Evolutionary conservation across 192 early-diverging fungal species (phyloP), one percentile per base, ranked within the genome.

Genomic region (Coemansia sp.): DNA sequence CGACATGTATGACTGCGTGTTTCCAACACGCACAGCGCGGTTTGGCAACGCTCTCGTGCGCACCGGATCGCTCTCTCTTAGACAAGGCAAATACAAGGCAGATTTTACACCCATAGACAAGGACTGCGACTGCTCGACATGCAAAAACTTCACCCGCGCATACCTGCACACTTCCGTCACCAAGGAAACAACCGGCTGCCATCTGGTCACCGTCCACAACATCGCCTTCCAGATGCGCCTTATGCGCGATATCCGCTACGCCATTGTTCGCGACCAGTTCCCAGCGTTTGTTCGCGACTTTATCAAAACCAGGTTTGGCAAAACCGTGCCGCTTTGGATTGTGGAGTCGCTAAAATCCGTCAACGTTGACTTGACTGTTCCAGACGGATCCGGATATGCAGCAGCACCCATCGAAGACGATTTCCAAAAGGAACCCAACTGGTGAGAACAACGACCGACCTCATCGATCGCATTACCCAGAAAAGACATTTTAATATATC

Each of bases 1-100:
- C 45, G 92, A 95, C 73, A 93, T 93, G 92, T 95, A 90, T 73
- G 93, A 95, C 69, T 95, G 93, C 76, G 93, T 95, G 26, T 95
- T 90, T 72, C 93, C 93, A 0, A 95, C 93, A 4, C 87, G 93
- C 48, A 95, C 93, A 21, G 93, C 93, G 6, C 89, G 93, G 38
- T 95, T 95, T 69, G 93, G 93, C 21, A 92, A 92, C 73, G 93
- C 93, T 12, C 79, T 95, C 49, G 91, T 90, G 39, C 78, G 88
- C 60, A 83, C 87, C 6, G 93, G 92, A 8, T 84, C 89, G 26
- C 68, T 95, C 39, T 72, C 83, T 15, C 76, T 95, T 60, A 87
- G 85, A 68, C 81, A 88, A 51, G 86, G 84, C 24, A 83, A 84
- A 72, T 91, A 83, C 72, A 82, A 76, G 12, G 62, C 79, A 14